Conservation (phyloP, 345 rosid species). For the Hevea brasiliensis region DNA sequence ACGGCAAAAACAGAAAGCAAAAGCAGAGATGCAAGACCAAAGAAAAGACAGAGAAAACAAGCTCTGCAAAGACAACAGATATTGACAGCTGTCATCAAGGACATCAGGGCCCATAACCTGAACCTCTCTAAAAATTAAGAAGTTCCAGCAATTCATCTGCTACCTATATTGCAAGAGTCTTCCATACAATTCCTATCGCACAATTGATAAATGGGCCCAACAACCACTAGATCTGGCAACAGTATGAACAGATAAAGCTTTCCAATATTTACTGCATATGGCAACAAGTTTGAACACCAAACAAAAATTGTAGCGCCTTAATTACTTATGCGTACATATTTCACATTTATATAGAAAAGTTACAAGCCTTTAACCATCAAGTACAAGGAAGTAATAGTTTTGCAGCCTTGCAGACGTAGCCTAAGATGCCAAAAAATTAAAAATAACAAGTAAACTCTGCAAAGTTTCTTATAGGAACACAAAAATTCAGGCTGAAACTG, state of each 20-base stretch:
- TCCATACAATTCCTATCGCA: constrained; percentile 10
- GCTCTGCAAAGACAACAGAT: constrained; percentile 10
- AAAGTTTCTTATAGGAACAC: not conserved
- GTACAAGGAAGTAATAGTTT: constrained; percentile 1
- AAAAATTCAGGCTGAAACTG: constrained; percentile 12
- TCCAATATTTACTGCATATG: not conserved
- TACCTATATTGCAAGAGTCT: constrained; percentile 9
- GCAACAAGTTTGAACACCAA: not conserved
- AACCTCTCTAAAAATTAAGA: constrained; percentile 6
- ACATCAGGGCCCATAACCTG: constrained; percentile 37
- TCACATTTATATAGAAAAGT: not conserved
- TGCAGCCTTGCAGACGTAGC: not conserved
- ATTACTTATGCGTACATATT: not conserved
- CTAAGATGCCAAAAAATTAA: not conserved
- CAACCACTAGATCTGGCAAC: not conserved
- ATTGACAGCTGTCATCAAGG: constrained; percentile 11
- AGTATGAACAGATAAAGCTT: constrained; percentile 4
- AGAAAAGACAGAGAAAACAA: constrained; percentile 4
- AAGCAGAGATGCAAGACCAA: constrained; percentile 8
- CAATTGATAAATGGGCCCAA: constrained; percentile 6
- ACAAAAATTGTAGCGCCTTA: not conserved
- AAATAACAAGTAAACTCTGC: constrained; percentile 1
- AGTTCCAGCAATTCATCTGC: constrained; percentile 7
- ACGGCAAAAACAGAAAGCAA: constrained; percentile 21
- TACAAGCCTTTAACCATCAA: not conserved